Percentiles rank a stretch among this genome's conserved stretches.
Evolutionary conservation across 495 filamentous ascomycete species (phyloP).

Genomic region (Talaromyces proteolyticus): DNA sequence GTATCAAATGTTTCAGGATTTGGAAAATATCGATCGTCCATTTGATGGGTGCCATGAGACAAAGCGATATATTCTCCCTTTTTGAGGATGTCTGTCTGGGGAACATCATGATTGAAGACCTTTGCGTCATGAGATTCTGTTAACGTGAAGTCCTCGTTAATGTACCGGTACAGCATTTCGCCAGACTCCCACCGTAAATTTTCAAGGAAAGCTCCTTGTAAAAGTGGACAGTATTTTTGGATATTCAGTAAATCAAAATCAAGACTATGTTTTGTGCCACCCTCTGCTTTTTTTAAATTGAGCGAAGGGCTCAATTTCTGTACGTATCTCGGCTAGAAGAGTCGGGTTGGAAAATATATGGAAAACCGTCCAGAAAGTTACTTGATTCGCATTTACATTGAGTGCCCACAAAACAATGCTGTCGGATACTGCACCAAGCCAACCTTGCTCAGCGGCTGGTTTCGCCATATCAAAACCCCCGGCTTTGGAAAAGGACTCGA

Average conservation of each 20-base stretch:
- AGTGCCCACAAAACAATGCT: constrained; percentile 45
- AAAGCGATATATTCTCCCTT: constrained; percentile 44
- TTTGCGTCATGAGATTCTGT: constrained; percentile 36
- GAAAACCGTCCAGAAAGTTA: constrained; percentile 51
- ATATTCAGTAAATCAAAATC: constrained; percentile 39
- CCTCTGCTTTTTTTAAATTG: constrained; percentile 36
- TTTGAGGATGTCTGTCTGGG: constrained; percentile 34
- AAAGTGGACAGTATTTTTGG: constrained; percentile 37
- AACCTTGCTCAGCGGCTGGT: constrained; percentile 4
- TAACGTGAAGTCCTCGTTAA: constrained; percentile 37
- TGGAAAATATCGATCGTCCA: constrained; percentile 38
- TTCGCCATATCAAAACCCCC: constrained; percentile 3
- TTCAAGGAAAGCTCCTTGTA: constrained; percentile 50
- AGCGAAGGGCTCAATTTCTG: constrained; percentile 44
- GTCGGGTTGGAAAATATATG: constrained; percentile 42
- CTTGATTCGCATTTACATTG: constrained; percentile 42
- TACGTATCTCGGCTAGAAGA: constrained; percentile 39
- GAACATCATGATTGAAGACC: constrained; percentile 9
- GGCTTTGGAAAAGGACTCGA: constrained; percentile 24
- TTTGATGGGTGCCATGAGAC: constrained; percentile 43
- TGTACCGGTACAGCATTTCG: constrained; percentile 32
- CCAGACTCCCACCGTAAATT: constrained; percentile 44
- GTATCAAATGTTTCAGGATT: constrained; percentile 47
- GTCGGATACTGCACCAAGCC: constrained; percentile 25
- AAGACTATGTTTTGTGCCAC: constrained; percentile 45